These are phyloP conservation scores for Leishmania tropica DNA, from an alignment of 208 protist genomes.

Conservation along the genomic window DNA sequence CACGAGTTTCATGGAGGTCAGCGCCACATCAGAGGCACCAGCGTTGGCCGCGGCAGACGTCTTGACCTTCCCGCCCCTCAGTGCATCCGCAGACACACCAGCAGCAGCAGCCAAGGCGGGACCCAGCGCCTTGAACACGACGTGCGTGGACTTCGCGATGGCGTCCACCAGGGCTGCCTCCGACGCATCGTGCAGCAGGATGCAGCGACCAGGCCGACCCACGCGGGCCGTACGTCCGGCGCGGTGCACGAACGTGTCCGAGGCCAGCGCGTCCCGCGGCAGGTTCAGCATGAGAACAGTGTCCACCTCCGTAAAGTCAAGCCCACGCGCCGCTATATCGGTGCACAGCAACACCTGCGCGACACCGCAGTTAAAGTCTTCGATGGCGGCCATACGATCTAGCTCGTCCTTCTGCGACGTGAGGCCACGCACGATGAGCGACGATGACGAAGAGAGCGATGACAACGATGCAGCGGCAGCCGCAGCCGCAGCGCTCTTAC, in stretches of 20 bases:
- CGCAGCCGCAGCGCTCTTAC: conserved; percentile 8
- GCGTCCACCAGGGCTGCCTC: conserved; percentile 53
- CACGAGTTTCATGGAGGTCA: conserved; percentile 46
- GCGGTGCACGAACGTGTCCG: conserved; percentile 96
- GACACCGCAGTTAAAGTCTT: conserved; percentile 79
- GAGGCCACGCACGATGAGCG: conserved; percentile 54
- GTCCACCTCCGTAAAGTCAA: conserved; percentile 94
- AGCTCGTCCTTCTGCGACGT: conserved; percentile 51
- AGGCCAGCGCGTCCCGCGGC: conserved; percentile 68
- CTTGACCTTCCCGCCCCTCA: conserved; percentile 11
- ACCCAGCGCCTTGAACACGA: conserved; percentile 51
- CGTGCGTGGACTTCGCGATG: conserved; percentile 70
- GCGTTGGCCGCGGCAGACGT: background rate
- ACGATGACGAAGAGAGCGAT: conserved; percentile 6
- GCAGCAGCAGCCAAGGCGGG: conserved; percentile 18
- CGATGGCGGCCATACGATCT: conserved; percentile 79
- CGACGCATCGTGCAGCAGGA: conserved; percentile 82
- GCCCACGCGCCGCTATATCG: conserved; percentile 92
- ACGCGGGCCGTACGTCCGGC: conserved; percentile 96
- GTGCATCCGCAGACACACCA: background rate
- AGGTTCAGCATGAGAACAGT: conserved; percentile 98
- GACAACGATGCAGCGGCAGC: background rate
- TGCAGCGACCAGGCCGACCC: conserved; percentile 76
- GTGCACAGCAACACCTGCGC: conserved; percentile 95
- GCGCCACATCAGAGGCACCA: background rate